Base-by-base conservation (phyloP, 1,139 yeast genomes). In the Saccharomyces pastorianus region DNA sequence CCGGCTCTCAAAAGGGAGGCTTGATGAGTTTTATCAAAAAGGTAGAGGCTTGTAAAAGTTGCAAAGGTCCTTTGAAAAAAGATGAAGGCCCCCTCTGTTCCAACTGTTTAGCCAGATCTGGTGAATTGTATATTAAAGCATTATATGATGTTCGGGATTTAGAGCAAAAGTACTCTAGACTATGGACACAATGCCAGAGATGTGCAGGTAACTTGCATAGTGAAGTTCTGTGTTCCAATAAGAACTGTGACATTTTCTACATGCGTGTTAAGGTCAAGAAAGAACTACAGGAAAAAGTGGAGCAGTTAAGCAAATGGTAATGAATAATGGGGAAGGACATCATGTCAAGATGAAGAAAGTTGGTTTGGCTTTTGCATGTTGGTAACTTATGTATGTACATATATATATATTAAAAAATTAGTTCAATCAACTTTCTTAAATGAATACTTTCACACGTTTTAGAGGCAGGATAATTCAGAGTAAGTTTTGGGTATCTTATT, bases 171-270 rank as follows among this genome's bases (percentile, higher is more conserved):
- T 95, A 89, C 65, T 85, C 96, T 1, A 76, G 96, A 59, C 74
- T 95, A 57, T 95, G 99, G 99, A 93, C 99, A 0, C 96, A 95
- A 67, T 95, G 99, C 69, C 99, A 95, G 72, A 77, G 98, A 60
- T 95, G 99, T 70, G 98, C 95, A 64, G 98, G 98, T 0, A 88
- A 95, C 25, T 74, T 95, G 56, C 97, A 93, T 65, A 97, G 90
- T 70, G 98, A 93, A 64, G 99, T 95, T 6, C 75, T 93, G 46
- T 95, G 99, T 69, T 85, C 96, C 0, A 89, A 93, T 62, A 90
- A 90, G 63, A 98, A 93, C 71, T 95, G 99, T 72, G 97, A 98
- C 1, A 93, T 95, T 42, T 95, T 93, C 65, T 95, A 93, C 70
- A 93, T 95, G 99, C 79, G 99, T 66, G 91, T 85, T 69, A 91